Percentiles rank a stretch among this genome's conserved stretches.
phyloP scores from a whole-genome alignment of 148 eudicot species.

The Rhododendron simsii region DNA sequence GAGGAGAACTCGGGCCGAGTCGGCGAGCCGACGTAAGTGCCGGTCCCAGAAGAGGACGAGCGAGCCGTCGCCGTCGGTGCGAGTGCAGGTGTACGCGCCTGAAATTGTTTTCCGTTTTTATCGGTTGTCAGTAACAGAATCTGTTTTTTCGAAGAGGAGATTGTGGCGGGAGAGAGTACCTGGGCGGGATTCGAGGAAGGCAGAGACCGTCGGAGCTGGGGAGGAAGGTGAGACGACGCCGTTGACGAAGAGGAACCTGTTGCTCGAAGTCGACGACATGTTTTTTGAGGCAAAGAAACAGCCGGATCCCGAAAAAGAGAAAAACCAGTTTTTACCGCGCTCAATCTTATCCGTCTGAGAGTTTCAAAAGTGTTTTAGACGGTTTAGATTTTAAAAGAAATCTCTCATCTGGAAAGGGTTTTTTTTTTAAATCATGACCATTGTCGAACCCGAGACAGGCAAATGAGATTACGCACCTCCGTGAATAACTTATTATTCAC shows the following conservation, averaged over 20 bases:
- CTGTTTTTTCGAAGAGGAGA: not conserved
- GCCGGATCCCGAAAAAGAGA: no score
- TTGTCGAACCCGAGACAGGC: no score
- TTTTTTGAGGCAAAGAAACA: no score
- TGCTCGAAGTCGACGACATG: conserved; percentile 9
- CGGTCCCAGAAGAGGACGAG: conserved; percentile 71
- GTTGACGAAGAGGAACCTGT: conserved; percentile 46
- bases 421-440: no score
- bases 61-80: conserved; percentile 62
- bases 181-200: conserved; percentile 65
- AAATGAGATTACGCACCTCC: no score
- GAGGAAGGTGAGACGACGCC: conserved; percentile 43
- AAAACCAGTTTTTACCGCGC: no score
- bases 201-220: conserved; percentile 48
- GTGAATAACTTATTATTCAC: no score
- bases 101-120: conserved; percentile 13
- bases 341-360: no score
- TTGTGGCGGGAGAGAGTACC: conserved; percentile 28
- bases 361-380: no score
- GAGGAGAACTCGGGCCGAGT: conserved; percentile 52
- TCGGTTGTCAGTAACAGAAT: not conserved
- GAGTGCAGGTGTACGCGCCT: conserved; percentile 96
- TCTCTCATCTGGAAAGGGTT: accelerated
- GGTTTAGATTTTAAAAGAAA: no score
- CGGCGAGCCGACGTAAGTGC: conserved; percentile 61